These are phyloP conservation scores for Babesia divergens DNA, from an alignment of 169 alveolate genomes.

Conservation along the genomic window DNA sequence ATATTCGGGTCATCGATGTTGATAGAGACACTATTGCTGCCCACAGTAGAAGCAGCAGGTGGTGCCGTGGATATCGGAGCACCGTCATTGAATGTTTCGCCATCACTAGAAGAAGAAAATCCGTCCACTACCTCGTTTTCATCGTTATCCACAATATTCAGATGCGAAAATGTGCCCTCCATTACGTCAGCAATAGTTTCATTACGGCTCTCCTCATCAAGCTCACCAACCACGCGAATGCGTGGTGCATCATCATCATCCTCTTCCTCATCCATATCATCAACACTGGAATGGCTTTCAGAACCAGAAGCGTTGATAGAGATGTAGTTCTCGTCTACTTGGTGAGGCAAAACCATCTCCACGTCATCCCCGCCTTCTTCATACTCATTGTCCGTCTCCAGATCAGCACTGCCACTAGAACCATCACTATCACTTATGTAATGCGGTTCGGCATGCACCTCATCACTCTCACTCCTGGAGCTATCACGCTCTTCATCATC, in stretches of 20 bases:
- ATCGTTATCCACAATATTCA: constrained; percentile 12
- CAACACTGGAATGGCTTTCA: constrained; percentile 44
- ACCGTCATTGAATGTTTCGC: not conserved
- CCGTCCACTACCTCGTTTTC: not conserved
- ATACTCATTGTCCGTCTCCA: constrained; percentile 62
- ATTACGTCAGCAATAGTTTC: constrained; percentile 7
- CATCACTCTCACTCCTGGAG: constrained; percentile 37
- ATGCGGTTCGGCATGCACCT: constrained; percentile 11
- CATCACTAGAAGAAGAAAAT: constrained; percentile 6
- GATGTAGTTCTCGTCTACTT: constrained; percentile 70
- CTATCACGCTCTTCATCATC: constrained; percentile 44
- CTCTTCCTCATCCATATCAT: constrained; percentile 62
- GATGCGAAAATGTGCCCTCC: constrained; percentile 10
- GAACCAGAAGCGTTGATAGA: constrained; percentile 32
- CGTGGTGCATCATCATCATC: constrained; percentile 64
- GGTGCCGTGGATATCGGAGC: not conserved
- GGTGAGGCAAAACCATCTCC: constrained; percentile 76
- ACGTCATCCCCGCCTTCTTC: constrained; percentile 61
- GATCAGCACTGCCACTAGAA: constrained; percentile 65
- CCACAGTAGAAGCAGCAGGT: not conserved
- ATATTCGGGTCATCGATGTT: constrained; percentile 4
- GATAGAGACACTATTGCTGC: constrained; percentile 15
- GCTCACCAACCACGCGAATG: constrained; percentile 63
- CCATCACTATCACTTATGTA: constrained; percentile 53
- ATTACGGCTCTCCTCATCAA: constrained; percentile 44